These are phyloP conservation scores for Cyanidium caldarium DNA, from an alignment of 23 red algal genomes.

Conservation along the genomic window DNA sequence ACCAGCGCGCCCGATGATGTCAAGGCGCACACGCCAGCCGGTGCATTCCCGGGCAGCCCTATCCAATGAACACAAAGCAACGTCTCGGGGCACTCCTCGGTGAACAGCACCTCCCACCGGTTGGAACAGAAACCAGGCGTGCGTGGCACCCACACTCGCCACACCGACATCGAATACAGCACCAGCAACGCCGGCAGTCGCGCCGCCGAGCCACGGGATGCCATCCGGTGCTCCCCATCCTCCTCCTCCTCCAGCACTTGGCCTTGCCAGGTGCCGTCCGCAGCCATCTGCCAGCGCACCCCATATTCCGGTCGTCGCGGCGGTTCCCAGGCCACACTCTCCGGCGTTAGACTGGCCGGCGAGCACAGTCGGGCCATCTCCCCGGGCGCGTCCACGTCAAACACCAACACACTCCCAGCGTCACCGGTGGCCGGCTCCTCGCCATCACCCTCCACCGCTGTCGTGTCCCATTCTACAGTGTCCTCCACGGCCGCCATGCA, in stretches of 20 bases:
- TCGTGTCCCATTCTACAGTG: no score
- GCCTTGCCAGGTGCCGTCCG: background rate
- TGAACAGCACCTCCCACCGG: background rate
- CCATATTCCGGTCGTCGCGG: background rate
- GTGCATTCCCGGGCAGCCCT: background rate
- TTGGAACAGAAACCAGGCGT: background rate
- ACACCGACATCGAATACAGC: background rate
- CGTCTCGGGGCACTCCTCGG: background rate
- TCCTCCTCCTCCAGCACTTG: background rate
- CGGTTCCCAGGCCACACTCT: background rate
- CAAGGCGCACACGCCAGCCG: background rate
- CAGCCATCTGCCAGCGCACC: background rate
- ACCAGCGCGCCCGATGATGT: background rate
- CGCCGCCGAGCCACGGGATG: background rate
- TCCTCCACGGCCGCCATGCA: no score
- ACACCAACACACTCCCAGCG: background rate
- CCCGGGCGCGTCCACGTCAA: background rate
- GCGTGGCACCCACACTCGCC: background rate
- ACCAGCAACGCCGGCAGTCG: background rate
- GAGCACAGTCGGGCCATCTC: background rate
- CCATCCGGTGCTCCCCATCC: background rate
- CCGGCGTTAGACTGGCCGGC: background rate
- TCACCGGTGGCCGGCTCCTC: no score
- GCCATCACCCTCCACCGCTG: no score
- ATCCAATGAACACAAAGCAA: background rate